phyloP scores from a whole-genome alignment of 2,329 filamentous ascomycete genomes.

The Ophiostoma montium region DNA sequence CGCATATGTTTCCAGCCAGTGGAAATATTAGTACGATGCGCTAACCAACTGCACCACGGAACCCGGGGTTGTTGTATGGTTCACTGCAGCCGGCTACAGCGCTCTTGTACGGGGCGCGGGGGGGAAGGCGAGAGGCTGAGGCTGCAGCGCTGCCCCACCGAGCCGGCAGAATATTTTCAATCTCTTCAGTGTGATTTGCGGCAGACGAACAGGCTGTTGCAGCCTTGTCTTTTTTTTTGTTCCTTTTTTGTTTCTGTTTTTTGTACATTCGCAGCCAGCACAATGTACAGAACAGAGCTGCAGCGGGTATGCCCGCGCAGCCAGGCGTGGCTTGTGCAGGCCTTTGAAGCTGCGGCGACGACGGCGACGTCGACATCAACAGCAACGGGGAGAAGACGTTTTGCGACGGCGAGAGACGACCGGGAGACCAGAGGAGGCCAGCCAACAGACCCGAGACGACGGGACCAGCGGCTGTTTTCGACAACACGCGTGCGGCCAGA shows the following conservation, averaged over 20 bases:
- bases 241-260: neutral
- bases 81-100: neutral
- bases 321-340: constrained; percentile 13
- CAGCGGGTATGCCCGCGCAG: constrained; percentile 13
- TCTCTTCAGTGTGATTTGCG: constrained; percentile 12
- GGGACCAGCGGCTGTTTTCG: neutral
- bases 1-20: constrained; percentile 1
- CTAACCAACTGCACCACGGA: constrained; percentile 2
- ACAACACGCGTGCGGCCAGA: neutral
- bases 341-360: constrained; percentile 8
- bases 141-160: neutral
- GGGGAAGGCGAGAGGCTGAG: too few relatives aligned
- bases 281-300: constrained; percentile 11
- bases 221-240: neutral
- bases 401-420: neutral
- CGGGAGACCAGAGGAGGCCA: neutral
- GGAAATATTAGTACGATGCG: constrained; percentile 2
- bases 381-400: neutral
- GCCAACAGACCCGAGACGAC: neutral
- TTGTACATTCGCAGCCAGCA: neutral
- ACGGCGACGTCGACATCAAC: neutral
- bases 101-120: neutral
- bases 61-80: neutral
- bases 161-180: constrained; percentile 9
- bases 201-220: neutral